Evolutionary conservation across 2,329 filamentous ascomycete genomes (phyloP), one percentile per base, ranked within the genome.

Genomic region (Fusarium kyushuense): DNA sequence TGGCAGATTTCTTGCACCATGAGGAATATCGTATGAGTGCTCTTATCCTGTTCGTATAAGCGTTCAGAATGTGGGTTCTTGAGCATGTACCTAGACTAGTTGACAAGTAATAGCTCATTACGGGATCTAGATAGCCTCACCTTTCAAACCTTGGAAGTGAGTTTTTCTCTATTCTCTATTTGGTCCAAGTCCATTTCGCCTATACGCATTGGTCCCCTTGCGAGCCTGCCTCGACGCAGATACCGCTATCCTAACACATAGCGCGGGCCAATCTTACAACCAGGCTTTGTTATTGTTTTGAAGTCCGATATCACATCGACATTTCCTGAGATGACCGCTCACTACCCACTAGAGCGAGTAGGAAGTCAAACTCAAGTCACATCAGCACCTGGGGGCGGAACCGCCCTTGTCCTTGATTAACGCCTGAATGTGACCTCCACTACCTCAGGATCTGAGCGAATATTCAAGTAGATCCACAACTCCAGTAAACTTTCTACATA

Each of bases 51-150:
- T 35, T 36, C 36, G 35, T 54, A 19, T 33, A 48, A 23, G 46
- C 19, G 17, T 55, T 35, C 19, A 41, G 45, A 10, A 43, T 63
- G 46, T 54, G 45, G 33, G 52, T n/a, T 46, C 47, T 56, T 30
- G 30, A 58, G 30, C 46, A 43, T 52, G 33, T 40, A 21, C 25
- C 17, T 17, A 13, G 32, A 33, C 32, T 33, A 33, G 14, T 36
- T 42, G 32, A 59, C 41, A 51, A 67, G 41, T 40, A 41, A 55
- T 19, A 58, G 43, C 21, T 42, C 30, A 43, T 45, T 32, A 32
- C 35, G 63, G 63, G 40, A 32, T 54, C 58, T 32, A 30, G 54
- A 70, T 70, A 60, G 58, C 66, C 58, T 70, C 66, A 45, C 29
- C 27, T 51, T 67, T 41, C 19, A 14, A 62, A 29, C 56, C 38